phyloP scores from a whole-genome alignment of 768 basidiomycete genomes.

The Stropharia rugosoannulata region DNA sequence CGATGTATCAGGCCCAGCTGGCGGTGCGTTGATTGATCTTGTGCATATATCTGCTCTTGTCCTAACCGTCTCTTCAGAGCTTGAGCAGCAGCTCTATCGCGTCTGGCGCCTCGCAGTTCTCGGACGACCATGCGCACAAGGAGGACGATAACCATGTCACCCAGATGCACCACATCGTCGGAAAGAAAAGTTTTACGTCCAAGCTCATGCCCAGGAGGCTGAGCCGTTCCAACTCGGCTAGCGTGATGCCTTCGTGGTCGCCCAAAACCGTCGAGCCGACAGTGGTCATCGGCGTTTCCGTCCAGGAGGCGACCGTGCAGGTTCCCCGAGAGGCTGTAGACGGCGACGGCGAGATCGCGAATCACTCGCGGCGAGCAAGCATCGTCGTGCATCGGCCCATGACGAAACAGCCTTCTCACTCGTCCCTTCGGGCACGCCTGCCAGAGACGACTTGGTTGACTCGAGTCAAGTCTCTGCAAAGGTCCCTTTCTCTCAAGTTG shows the following conservation, averaged over 20 bases:
- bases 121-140: slow-evolving; percentile 30
- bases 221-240: slow-evolving; percentile 39
- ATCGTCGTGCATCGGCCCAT: slow-evolving; percentile 29
- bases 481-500: slow-evolving; percentile 38
- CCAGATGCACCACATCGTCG: slow-evolving; percentile 45
- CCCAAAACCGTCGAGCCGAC: slow-evolving; percentile 19
- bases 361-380: slow-evolving; percentile 20
- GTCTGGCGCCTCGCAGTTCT: slow-evolving; percentile 35
- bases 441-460: too few relatives aligned
- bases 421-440: too few relatives aligned
- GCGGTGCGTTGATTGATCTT: slow-evolving; percentile 26
- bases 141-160: slow-evolving; percentile 49
- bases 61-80: slow-evolving; percentile 30
- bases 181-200: slow-evolving; percentile 40
- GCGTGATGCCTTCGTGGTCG: slow-evolving; percentile 24
- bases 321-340: slow-evolving; percentile 22
- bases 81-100: slow-evolving; percentile 43
- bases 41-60: background rate
- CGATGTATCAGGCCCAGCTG: slow-evolving; percentile 45
- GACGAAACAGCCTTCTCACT: slow-evolving; percentile 23
- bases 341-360: slow-evolving; percentile 7
- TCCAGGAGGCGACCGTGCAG: slow-evolving; percentile 44
- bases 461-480: too few relatives aligned
- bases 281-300: slow-evolving; percentile 46
- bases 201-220: slow-evolving; percentile 47